Evolutionary conservation across 2,329 filamentous ascomycete species (phyloP).

Genomic region (Tetracladium maxilliforme): DNA sequence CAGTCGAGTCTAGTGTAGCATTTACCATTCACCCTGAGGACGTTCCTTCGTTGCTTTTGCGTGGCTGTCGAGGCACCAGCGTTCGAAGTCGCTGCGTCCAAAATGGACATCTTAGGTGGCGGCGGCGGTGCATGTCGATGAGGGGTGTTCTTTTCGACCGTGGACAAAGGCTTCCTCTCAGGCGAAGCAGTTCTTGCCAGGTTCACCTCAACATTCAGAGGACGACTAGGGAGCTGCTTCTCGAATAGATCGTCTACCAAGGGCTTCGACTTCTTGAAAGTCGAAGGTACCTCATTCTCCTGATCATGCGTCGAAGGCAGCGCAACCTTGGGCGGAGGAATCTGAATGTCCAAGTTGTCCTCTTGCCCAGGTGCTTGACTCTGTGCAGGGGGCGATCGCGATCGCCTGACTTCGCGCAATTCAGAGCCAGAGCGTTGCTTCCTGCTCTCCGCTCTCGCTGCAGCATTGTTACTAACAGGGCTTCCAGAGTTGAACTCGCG

Average conservation of each 20-base stretch:
- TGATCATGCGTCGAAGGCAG: constrained; percentile 58
- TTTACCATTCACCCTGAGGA: constrained; percentile 81
- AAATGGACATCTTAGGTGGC: constrained; percentile 88
- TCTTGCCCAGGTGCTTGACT: constrained; percentile 12
- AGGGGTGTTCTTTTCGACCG: constrained; percentile 47
- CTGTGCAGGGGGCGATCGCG: no score
- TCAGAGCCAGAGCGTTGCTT: no score
- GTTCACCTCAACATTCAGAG: no score
- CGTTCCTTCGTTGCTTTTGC: constrained; percentile 65
- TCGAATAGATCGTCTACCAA: constrained; percentile 37
- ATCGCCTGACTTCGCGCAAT: no score
- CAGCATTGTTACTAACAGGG: no score
- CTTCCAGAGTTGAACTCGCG: no score
- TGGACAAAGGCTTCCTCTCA: constrained; percentile 38
- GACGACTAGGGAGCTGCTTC: constrained; percentile 31
- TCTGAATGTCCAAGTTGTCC: constrained; percentile 31
- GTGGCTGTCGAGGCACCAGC: constrained; percentile 58
- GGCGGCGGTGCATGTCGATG: constrained; percentile 38
- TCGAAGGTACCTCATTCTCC: constrained; percentile 67
- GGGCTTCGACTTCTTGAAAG: constrained; percentile 48
- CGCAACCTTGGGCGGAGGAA: constrained; percentile 37
- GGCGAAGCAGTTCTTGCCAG: no score
- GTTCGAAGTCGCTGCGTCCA: constrained; percentile 79
- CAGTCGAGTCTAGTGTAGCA: constrained; percentile 80
- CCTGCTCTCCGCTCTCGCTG: no score